These are phyloP conservation scores for Trichophyton schoenleinii DNA, from an alignment of 2,329 filamentous ascomycete genomes.

Conservation along the genomic window DNA sequence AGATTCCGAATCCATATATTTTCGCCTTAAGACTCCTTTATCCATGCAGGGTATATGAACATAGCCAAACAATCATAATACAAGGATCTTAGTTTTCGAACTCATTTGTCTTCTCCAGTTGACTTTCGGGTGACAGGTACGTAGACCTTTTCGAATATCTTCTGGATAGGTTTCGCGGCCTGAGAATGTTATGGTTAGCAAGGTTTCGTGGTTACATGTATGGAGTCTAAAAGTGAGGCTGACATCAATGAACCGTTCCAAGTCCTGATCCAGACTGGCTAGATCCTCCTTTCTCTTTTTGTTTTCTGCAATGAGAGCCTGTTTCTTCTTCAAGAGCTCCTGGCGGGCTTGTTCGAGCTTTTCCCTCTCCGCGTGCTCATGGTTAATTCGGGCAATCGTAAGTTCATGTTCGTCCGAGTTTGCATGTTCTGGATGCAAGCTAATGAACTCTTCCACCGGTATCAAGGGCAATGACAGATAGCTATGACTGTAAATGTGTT, in stretches of 20 bases:
- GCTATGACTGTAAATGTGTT: conserved; percentile 51
- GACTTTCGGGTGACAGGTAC: conserved; percentile 14
- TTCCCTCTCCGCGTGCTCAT: conserved; percentile 76
- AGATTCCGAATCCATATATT: background rate
- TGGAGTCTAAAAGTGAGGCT: conserved; percentile 20
- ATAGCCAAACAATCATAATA: background rate
- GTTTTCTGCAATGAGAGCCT: conserved; percentile 60
- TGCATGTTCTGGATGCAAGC: conserved; percentile 60
- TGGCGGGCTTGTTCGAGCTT: conserved; percentile 73
- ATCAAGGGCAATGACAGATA: conserved; percentile 78
- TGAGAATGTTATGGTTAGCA: conserved; percentile 23
- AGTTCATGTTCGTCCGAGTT: conserved; percentile 62
- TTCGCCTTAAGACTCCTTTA: background rate
- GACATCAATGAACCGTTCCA: conserved; percentile 89
- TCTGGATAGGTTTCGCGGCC: conserved; percentile 80
- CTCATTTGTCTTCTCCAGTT: conserved; percentile 4
- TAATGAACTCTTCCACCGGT: conserved; percentile 68
- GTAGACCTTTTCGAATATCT: conserved; percentile 65
- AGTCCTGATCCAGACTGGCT: conserved; percentile 75
- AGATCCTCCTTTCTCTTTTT: conserved; percentile 90
- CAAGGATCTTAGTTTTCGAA: background rate
- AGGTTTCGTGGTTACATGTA: background rate
- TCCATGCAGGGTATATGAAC: background rate
- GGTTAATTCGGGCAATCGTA: conserved; percentile 81
- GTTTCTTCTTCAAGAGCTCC: conserved; percentile 60